phyloP scores from a whole-genome alignment of 441 rosid species.

The Theobroma grandiflorum region DNA sequence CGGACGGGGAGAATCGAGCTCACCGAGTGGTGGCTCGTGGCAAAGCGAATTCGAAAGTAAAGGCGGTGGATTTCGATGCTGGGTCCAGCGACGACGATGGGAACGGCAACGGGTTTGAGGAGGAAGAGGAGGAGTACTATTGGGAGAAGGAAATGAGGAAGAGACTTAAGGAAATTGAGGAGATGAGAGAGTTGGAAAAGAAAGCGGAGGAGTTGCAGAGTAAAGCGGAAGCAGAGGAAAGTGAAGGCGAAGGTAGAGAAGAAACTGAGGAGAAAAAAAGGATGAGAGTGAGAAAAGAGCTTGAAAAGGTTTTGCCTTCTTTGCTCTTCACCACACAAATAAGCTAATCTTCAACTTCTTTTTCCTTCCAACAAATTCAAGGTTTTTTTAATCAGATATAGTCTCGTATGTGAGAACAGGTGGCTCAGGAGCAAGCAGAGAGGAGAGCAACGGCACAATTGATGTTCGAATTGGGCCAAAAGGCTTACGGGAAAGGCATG shows the following conservation, averaged over 20 bases:
- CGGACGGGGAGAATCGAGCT: slow-evolving; percentile 54
- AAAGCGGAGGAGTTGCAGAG: slow-evolving; percentile 88
- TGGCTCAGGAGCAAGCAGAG: slow-evolving; percentile 93
- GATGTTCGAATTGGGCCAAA: slow-evolving; percentile 96
- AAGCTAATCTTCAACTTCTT: background rate
- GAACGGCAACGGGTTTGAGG: slow-evolving; percentile 49
- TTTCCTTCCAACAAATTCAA: background rate
- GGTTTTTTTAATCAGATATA: background rate
- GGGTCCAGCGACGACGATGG: slow-evolving; percentile 74
- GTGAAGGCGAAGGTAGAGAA: slow-evolving; percentile 46
- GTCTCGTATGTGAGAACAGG: slow-evolving; percentile 50
- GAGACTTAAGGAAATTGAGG: slow-evolving; percentile 72
- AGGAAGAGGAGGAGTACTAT: slow-evolving; percentile 52
- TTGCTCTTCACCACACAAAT: background rate
- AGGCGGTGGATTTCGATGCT: slow-evolving; percentile 61
- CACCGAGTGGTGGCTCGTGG: slow-evolving; percentile 47
- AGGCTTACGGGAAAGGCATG: slow-evolving; percentile 90
- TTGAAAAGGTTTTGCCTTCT: slow-evolving; percentile 65
- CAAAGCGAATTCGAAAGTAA: slow-evolving; percentile 52
- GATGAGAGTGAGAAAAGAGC: slow-evolving; percentile 85
- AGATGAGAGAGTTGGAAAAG: slow-evolving; percentile 79
- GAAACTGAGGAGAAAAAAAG: slow-evolving; percentile 87
- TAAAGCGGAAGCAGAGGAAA: slow-evolving; percentile 52
- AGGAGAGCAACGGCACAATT: slow-evolving; percentile 84
- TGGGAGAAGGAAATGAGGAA: slow-evolving; percentile 80